phyloP scores from a whole-genome alignment of 805 yeast genomes.

The Ogataea naganishii region DNA sequence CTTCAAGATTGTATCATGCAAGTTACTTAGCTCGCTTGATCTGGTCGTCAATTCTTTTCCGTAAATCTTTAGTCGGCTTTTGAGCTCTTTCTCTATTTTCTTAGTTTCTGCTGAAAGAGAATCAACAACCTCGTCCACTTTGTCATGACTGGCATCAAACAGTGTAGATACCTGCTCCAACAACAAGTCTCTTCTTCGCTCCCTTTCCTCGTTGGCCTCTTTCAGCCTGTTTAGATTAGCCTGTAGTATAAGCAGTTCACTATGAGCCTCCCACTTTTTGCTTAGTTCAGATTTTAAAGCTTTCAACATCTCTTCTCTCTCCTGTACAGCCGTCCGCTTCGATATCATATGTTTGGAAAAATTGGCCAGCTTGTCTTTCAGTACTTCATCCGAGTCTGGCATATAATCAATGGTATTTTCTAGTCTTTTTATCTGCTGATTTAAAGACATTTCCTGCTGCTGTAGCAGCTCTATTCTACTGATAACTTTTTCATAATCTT shows the following conservation, averaged over 20 bases:
- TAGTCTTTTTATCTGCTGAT: conserved; percentile 45
- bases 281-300: conserved; percentile 10
- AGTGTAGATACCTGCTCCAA: too few relatives aligned
- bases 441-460: conserved; percentile 34
- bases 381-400: conserved; percentile 32
- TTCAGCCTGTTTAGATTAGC: conserved; percentile 41
- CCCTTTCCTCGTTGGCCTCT: conserved; percentile 15
- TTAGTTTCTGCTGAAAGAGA: too few relatives aligned
- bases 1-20: conserved; percentile 27
- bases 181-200: conserved; percentile 7
- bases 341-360: too few relatives aligned
- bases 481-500: conserved; percentile 67
- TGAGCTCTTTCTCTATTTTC: too few relatives aligned
- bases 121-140: too few relatives aligned
- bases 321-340: conserved; percentile 14
- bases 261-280: conserved; percentile 20
- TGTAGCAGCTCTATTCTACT: conserved; percentile 52
- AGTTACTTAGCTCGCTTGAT: conserved; percentile 6
- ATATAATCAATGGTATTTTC: conserved; percentile 36
- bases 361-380: conserved; percentile 30
- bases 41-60: too few relatives aligned
- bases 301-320: conserved; percentile 15
- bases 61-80: too few relatives aligned
- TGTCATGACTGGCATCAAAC: too few relatives aligned
- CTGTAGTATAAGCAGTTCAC: conserved; percentile 33